These are phyloP conservation scores for Fusarium mundagurra DNA, from an alignment of 2,329 filamentous ascomycete genomes.

Conservation along the genomic window DNA sequence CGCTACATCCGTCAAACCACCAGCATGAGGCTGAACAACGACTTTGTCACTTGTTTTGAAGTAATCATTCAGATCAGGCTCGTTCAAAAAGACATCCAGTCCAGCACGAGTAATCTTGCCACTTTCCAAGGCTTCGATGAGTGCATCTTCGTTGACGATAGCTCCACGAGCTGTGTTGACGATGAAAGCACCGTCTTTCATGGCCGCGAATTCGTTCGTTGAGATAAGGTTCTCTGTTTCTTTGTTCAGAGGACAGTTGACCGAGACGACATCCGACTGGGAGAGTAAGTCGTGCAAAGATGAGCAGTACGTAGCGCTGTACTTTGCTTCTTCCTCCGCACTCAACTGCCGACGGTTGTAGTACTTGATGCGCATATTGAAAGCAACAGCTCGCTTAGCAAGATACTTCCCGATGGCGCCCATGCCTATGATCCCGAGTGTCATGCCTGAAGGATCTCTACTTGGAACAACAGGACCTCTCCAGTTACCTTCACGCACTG, in stretches of 20 bases:
- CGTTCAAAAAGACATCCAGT: constrained; percentile 58
- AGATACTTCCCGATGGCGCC: constrained; percentile 58
- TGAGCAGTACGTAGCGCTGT: constrained; percentile 49
- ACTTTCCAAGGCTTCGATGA: constrained; percentile 57
- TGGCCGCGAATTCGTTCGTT: constrained; percentile 51
- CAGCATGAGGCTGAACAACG: constrained; percentile 57
- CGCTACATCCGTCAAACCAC: constrained; percentile 55
- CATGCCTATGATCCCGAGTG: constrained; percentile 60
- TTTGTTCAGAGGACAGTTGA: constrained; percentile 53
- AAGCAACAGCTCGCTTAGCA: constrained; percentile 51
- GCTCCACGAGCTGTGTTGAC: constrained; percentile 63
- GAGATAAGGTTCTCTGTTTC: constrained; percentile 54
- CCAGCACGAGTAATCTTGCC: constrained; percentile 59
- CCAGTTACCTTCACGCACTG: constrained; percentile 51
- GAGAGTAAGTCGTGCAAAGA: constrained; percentile 53
- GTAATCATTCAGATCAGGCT: constrained; percentile 54
- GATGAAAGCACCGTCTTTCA: constrained; percentile 59
- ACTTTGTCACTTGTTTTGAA: constrained; percentile 54
- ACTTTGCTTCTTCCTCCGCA: constrained; percentile 47
- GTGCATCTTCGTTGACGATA: constrained; percentile 58
- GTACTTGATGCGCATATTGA: constrained; percentile 57
- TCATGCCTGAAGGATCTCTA: constrained; percentile 55
- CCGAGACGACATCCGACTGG: constrained; percentile 53
- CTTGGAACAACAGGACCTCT: constrained; percentile 47
- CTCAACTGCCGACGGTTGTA: constrained; percentile 52